Evolutionary conservation across 495 filamentous ascomycete species (phyloP), one percentile per base, ranked within the genome.

Genomic region (Xylaria cubensis): DNA sequence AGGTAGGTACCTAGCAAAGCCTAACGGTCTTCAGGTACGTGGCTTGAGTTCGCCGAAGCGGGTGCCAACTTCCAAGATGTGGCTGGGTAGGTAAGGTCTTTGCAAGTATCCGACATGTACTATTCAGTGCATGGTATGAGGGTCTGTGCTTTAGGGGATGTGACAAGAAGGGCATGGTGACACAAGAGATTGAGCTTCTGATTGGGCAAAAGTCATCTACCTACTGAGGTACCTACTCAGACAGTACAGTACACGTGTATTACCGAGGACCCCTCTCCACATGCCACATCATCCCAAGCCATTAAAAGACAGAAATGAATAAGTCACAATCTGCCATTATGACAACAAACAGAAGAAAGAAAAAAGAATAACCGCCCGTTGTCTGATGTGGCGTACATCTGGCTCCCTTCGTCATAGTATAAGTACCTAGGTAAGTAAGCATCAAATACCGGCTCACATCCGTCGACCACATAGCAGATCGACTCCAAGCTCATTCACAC

Each of bases 101-200:
- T 13, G 42, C 46, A 64, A 10, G 44, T 65, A 65, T 4, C 24
- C 17, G 24, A n/a, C 17, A 61, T n/a, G 34, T 59, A 59, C 29
- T 59, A 17, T n/a, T 10, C 42, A 10, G 5, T n/a, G 39, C 7
- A 32, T 32, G 34, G 34, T 7, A 6, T 24, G 12, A 67, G 44
- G 65, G 50, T 67, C 65, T 19, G 65, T 67, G 65, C 50, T 55
- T 29, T 51, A 67, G 48, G 64, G 50, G 65, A 67, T 56, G 50
- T 41, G 48, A 64, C 61, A 44, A 64, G 39, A 64, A 64, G 29
- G 39, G 61, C 36, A 44, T 64, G 61, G 39, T 44, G 61, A 34
- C 46, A 36, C 64, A 41, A 4, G 0, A 36, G 34, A 55, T 41
- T 5, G 19, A 67, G 65, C 17, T n/a, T 36, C 32, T 50, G 36